Conservation (phyloP, 306 rosid species). For the Dalbergia cochinchinensis region DNA sequence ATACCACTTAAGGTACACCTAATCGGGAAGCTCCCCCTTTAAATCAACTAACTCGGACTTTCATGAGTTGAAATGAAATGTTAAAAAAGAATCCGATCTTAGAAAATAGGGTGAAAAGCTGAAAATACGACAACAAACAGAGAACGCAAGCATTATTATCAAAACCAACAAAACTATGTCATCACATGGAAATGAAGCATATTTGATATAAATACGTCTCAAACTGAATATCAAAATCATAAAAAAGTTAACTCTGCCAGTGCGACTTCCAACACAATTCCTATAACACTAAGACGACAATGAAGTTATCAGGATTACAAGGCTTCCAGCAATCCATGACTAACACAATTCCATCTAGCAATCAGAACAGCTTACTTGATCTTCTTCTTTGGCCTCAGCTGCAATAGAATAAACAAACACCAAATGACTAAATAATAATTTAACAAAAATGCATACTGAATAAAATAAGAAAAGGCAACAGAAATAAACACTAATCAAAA, state of each 20-base stretch:
- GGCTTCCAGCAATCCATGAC: slow-evolving; percentile 42
- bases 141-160: not conserved
- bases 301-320: slow-evolving; percentile 30
- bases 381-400: slow-evolving; percentile 99
- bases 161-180: slow-evolving; percentile 28
- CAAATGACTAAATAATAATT: not conserved
- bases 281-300: slow-evolving; percentile 38
- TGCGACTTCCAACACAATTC: slow-evolving; percentile 25
- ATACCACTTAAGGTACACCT: too few species aligned
- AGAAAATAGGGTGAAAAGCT: not conserved
- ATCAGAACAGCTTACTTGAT: slow-evolving; percentile 72
- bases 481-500: not conserved
- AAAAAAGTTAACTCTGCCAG: not conserved
- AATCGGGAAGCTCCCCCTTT: not conserved
- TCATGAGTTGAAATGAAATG: not conserved
- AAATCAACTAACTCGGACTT: not conserved
- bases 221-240: slow-evolving; percentile 30
- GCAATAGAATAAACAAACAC: slow-evolving; percentile 43
- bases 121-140: not conserved
- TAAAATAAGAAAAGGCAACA: not conserved
- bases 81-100: not conserved
- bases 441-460: not conserved
- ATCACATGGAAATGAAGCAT: slow-evolving; percentile 26
- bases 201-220: slow-evolving; percentile 16
- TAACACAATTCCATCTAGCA: slow-evolving; percentile 7